Conservation (phyloP, 495 filamentous ascomycete species). For the Talaromyces proteolyticus region DNA sequence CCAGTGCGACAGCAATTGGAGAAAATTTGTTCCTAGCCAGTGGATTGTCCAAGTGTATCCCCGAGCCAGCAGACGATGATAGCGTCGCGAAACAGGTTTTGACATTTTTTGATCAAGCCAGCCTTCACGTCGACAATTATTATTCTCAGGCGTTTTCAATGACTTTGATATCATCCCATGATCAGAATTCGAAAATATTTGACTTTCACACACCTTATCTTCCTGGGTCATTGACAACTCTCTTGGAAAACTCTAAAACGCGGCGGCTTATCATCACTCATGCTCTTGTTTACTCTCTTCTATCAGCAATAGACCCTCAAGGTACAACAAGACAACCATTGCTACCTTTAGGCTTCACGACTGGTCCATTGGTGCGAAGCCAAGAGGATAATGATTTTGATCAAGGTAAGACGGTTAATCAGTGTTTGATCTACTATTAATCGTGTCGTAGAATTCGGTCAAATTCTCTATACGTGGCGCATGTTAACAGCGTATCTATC, state of each 20-base stretch:
- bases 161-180: neutral
- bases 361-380: neutral
- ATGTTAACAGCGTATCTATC: slow-evolving; percentile 18
- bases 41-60: slow-evolving; percentile 8
- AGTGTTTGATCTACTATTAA: neutral
- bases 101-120: slow-evolving; percentile 20
- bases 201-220: slow-evolving; percentile 15
- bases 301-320: slow-evolving; percentile 13
- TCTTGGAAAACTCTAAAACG: slow-evolving; percentile 9
- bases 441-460: neutral
- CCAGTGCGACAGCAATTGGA: neutral
- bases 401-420: too few species aligned
- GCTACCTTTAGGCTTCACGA: slow-evolving; percentile 11
- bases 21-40: neutral
- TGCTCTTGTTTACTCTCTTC: slow-evolving; percentile 9
- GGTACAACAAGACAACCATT: slow-evolving; percentile 3
- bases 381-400: neutral
- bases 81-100: slow-evolving; percentile 10
- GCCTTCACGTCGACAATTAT: slow-evolving; percentile 24
- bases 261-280: slow-evolving; percentile 17
- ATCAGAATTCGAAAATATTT: neutral
- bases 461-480: slow-evolving; percentile 18
- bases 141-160: slow-evolving; percentile 9
- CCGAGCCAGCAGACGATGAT: slow-evolving; percentile 19
- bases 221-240: slow-evolving; percentile 3